These are phyloP conservation scores for Garcia nutans DNA, from an alignment of 345 rosid genomes.

Conservation along the genomic window DNA sequence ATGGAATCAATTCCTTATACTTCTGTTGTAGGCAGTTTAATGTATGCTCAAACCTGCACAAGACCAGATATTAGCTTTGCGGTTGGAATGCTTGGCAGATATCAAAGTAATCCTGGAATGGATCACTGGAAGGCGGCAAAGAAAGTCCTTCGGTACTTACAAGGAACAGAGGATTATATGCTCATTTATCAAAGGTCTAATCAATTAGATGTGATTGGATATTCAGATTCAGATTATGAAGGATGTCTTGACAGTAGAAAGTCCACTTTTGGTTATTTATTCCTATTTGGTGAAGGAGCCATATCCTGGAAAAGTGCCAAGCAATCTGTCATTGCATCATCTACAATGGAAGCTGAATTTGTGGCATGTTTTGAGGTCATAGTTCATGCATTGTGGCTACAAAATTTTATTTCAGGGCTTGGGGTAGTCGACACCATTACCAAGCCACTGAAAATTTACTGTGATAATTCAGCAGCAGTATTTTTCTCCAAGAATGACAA, in stretches of 20 bases:
- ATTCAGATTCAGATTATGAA: background rate
- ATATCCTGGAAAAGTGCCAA: background rate
- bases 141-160: background rate
- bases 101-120: background rate
- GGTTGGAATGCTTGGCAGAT: background rate
- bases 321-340: background rate
- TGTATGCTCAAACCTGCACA: background rate
- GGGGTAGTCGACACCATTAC: background rate
- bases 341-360: background rate
- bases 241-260: background rate
- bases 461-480: background rate
- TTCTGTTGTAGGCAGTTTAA: too few species aligned
- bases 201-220: background rate
- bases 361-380: background rate
- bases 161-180: background rate
- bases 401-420: background rate
- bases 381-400: background rate
- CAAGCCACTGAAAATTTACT: background rate
- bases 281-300: too few species aligned
- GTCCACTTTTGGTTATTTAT: too few species aligned
- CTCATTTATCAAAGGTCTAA: background rate
- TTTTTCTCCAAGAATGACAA: background rate
- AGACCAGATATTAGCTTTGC: background rate
- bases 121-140: background rate
- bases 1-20: too few species aligned